These are phyloP conservation scores for Batkoa obscura DNA, from an alignment of 371 early-diverging fungal genomes.

Conservation along the genomic window DNA sequence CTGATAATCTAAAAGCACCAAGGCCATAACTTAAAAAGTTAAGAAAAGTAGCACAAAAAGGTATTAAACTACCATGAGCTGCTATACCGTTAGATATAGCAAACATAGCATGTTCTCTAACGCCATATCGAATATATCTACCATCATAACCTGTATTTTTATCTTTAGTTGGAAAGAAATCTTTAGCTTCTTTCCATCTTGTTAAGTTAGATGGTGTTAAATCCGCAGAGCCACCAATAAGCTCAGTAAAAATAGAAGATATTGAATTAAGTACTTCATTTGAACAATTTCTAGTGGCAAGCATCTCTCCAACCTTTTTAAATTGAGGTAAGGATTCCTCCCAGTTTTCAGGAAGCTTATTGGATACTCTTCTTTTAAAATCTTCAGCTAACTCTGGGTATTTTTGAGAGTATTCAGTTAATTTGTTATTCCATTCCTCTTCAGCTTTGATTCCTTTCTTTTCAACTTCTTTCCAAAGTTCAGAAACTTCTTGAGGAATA, in stretches of 20 bases:
- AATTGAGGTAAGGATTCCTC: constrained; percentile 48
- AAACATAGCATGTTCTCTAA: constrained; percentile 98
- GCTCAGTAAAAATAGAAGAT: constrained; percentile 54
- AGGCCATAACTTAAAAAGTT: constrained; percentile 75
- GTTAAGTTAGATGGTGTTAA: constrained; percentile 92
- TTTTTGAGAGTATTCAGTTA: constrained; percentile 36
- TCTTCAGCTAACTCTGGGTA: constrained; percentile 57
- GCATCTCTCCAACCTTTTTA: constrained; percentile 52
- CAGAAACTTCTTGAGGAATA: constrained; percentile 41
- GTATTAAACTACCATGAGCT: constrained; percentile 76
- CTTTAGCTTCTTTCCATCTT: constrained; percentile 80
- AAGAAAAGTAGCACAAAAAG: constrained; percentile 90
- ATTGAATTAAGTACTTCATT: constrained; percentile 68
- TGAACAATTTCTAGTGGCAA: constrained; percentile 77
- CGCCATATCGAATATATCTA: constrained; percentile 90
- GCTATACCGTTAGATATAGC: constrained; percentile 90
- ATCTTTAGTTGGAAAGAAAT: constrained; percentile 66
- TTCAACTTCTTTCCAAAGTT: constrained; percentile 37
- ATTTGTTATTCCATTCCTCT: constrained; percentile 50
- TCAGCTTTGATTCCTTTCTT: constrained; percentile 35
- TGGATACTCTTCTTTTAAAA: constrained; percentile 49
- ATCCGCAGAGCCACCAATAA: constrained; percentile 98
- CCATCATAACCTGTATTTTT: constrained; percentile 62
- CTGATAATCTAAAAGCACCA: constrained; percentile 83
- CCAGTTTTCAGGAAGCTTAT: constrained; percentile 57